Base-by-base conservation (phyloP, 768 basidiomycete species). In the Pisolithus tinctorius region DNA sequence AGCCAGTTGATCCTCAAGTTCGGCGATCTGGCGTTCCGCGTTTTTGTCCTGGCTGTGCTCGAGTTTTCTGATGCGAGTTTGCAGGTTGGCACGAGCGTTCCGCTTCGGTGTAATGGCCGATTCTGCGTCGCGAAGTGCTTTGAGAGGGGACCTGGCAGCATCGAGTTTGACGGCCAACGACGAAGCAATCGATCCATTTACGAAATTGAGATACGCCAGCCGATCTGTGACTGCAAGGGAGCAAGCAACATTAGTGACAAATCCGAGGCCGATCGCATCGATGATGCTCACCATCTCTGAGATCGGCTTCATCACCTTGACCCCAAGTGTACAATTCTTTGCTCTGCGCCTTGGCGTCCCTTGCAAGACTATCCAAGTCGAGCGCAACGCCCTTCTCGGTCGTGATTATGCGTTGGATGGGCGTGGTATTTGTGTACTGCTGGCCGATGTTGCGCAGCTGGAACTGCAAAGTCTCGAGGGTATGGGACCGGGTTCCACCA, bases 261-360 rank as follows among this genome's bases (percentile, higher is more conserved):
- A 48, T 43, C 42, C 44, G 9, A 47, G 34, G 52, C 2, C 30
- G 31, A 45, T 45, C 43, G 45, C 31, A 36, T 47, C 25, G 31
- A 52, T 31, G 13, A n/a, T 34, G 45, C 76, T 42, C 50, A 83
- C 86, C 85, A 70, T 90, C 90, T 60, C 80, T 89, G 64, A 93
- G 54, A 71, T 93, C 90, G 17, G 77, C 74, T 5, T 69, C 65
- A 59, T 91, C 84, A 1, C 63, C 60, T 63, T 91, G 88, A 11
- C 90, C 89, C 89, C 89, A 93, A 13, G 78, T 79, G 59, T 89
- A 93, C 25, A 92, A 70, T 54, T 92, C 91, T 68, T 91, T 92
- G 75, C 87, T 88, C 62, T 84, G 81, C 1, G 78, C 69, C 62
- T 90, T 84, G 7, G 76, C 61, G 59, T 89, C 83, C 56, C 84